These are phyloP conservation scores for Tremellales sp. DNA, from an alignment of 1,284 basidiomycete species.

Conservation along the genomic window DNA sequence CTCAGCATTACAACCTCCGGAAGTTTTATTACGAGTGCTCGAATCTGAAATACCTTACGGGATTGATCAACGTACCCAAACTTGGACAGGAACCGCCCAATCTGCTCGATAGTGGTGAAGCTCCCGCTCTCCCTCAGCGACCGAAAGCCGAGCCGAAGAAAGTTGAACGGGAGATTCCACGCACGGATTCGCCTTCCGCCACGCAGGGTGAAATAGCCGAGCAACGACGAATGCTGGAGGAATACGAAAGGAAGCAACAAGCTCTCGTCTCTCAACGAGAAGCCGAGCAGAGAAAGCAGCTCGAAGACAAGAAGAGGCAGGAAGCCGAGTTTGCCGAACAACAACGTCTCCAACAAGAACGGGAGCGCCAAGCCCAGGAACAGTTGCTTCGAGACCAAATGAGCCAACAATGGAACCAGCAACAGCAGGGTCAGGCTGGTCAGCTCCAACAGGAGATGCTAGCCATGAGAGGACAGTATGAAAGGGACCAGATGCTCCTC, in stretches of 20 bases:
- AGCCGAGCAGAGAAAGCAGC: constrained; percentile 72
- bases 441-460: constrained; percentile 86
- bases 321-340: constrained; percentile 80
- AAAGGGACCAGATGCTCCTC: constrained; percentile 94
- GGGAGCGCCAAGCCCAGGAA: constrained; percentile 82
- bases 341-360: constrained; percentile 62
- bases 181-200: constrained; percentile 59
- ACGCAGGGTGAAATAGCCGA: constrained; percentile 78
- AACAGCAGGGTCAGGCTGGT: constrained; percentile 50
- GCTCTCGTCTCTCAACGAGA: constrained; percentile 74
- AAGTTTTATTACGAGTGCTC: constrained; percentile 98
- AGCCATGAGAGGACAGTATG: constrained; percentile 93
- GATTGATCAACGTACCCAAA: constrained; percentile 93
- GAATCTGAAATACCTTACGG: constrained; percentile 91
- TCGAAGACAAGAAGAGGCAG: constrained; percentile 73
- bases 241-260: constrained; percentile 94
- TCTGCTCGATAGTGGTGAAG: constrained; percentile 73
- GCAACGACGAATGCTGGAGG: constrained; percentile 90
- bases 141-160: constrained; percentile 59
- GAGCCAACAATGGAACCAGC: constrained; percentile 54
- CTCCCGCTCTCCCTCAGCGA: constrained; percentile 82
- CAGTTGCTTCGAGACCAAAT: constrained; percentile 84
- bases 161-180: constrained; percentile 58
- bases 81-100: constrained; percentile 95
- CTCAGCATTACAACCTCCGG: constrained; percentile 83